Percentiles rank a stretch among this genome's conserved stretches.
These are phyloP conservation scores for Leishmania lainsoni DNA, from an alignment of 208 protist genomes.

Conservation along the genomic window DNA sequence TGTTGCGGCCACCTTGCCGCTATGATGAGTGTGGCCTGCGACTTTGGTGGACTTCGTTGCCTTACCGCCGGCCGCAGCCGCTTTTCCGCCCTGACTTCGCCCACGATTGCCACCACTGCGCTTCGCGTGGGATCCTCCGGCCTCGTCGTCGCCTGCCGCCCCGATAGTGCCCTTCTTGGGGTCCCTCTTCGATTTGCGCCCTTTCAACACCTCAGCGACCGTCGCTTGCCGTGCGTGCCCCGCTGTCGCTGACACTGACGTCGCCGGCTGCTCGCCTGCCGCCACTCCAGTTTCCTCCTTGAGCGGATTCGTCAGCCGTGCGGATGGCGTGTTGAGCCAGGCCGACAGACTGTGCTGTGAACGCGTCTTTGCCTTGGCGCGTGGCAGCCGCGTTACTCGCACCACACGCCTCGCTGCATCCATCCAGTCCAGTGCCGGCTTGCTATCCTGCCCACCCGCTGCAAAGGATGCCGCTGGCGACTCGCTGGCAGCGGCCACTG, in stretches of 20 bases:
- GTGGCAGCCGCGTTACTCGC: constrained; percentile 50
- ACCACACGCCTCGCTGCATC: constrained; percentile 56
- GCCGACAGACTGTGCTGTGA: constrained; percentile 66
- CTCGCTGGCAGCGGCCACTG: not conserved
- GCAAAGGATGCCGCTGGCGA: not conserved
- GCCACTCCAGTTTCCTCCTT: constrained; percentile 7
- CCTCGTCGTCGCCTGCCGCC: constrained; percentile 1
- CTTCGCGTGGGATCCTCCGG: constrained; percentile 2
- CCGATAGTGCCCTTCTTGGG: constrained; percentile 14
- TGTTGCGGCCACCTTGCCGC: constrained; percentile 1
- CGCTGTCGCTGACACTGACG: not conserved
- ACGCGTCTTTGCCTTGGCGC: constrained; percentile 49
- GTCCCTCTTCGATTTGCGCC: constrained; percentile 23
- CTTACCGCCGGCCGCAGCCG: not conserved
- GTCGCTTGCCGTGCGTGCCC: constrained; percentile 28
- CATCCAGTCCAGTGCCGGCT: constrained; percentile 54
- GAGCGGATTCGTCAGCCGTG: constrained; percentile 17
- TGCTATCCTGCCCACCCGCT: not conserved
- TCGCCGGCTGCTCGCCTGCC: constrained; percentile 4
- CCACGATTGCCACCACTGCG: constrained; percentile 4
- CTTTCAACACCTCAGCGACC: constrained; percentile 21
- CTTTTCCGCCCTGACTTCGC: constrained; percentile 9
- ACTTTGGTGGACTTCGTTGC: constrained; percentile 16
- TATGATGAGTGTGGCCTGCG: not conserved
- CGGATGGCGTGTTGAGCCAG: constrained; percentile 74